Percentiles rank a stretch among this genome's conserved stretches.
phyloP scores from a whole-genome alignment of 306 rosid genomes.

The Quercus dentata region DNA sequence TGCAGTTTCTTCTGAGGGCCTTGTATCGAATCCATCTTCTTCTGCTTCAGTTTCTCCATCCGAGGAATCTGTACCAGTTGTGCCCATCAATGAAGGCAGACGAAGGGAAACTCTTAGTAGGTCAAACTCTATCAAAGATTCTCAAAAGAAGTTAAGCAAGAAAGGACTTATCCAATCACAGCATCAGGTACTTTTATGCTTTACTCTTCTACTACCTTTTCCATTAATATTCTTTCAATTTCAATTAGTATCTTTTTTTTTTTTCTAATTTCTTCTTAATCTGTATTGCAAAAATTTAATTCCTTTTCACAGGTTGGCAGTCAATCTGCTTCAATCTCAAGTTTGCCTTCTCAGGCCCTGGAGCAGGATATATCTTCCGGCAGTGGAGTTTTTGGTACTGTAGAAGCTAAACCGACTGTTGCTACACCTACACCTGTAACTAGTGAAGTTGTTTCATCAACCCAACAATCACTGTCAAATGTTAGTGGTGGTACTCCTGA shows the following conservation, averaged over 20 bases:
- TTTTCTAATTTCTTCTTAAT: neutral
- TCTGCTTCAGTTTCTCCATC: conserved; percentile 23
- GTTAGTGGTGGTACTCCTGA: conserved; percentile 16
- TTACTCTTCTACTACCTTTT: conserved; percentile 1
- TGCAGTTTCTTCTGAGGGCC: conserved; percentile 34
- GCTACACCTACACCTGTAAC: conserved; percentile 7
- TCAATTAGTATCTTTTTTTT: neutral
- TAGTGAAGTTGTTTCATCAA: conserved; percentile 29
- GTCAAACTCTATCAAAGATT: conserved; percentile 65
- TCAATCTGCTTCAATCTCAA: conserved; percentile 36
- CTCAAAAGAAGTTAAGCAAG: conserved; percentile 51
- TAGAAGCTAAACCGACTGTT: conserved; percentile 30
- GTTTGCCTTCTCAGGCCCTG: conserved; percentile 30
- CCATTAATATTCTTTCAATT: neutral
- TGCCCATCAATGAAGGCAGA: conserved; percentile 41
- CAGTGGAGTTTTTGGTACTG: conserved; percentile 40
- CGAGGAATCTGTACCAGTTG: conserved; percentile 41
- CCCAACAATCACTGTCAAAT: conserved; percentile 24
- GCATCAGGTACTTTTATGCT: conserved; percentile 56
- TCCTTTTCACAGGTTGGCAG: conserved; percentile 46
- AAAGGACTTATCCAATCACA: conserved; percentile 46
- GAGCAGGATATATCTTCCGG: conserved; percentile 32
- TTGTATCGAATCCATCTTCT: conserved; percentile 19
- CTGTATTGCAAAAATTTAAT: conserved; percentile 1
- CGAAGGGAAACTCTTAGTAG: conserved; percentile 46